Conservation (phyloP, 2,329 filamentous ascomycete genomes). For the Helicocarpus griseus region DNA sequence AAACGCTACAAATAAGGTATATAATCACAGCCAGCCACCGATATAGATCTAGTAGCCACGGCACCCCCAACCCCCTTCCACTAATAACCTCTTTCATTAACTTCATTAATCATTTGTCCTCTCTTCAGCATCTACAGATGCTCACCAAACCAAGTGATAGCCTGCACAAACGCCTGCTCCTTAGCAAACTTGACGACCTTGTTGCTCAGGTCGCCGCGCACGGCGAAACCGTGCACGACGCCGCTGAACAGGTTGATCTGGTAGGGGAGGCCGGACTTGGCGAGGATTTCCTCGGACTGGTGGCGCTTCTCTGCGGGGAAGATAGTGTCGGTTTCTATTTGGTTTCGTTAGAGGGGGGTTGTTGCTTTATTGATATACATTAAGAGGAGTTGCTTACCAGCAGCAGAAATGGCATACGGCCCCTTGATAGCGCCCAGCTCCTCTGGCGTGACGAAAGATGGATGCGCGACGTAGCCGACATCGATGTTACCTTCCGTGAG, state of each 20-base stretch:
- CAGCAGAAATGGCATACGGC: slow-evolving; percentile 57
- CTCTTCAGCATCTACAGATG: slow-evolving; percentile 6
- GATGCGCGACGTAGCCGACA: slow-evolving; percentile 66
- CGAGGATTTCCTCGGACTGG: slow-evolving; percentile 48
- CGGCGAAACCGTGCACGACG: slow-evolving; percentile 62
- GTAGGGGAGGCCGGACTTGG: slow-evolving; percentile 47
- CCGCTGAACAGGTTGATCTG: slow-evolving; percentile 64
- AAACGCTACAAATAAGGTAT: no score
- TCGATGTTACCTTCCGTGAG: slow-evolving; percentile 53
- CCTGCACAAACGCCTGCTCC: slow-evolving; percentile 67
- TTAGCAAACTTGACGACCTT: slow-evolving; percentile 54
- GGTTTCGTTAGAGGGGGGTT: not conserved
- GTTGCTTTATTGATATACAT: not conserved
- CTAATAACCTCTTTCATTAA: no score
- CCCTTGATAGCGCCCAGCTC: slow-evolving; percentile 58
- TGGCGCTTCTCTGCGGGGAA: slow-evolving; percentile 50
- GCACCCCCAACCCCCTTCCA: no score
- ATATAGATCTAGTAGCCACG: no score
- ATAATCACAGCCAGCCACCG: no score
- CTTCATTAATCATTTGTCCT: no score
- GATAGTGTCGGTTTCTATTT: slow-evolving; percentile 45
- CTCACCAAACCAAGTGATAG: slow-evolving; percentile 52
- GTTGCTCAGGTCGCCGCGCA: slow-evolving; percentile 51
- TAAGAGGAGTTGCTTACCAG: slow-evolving; percentile 24
- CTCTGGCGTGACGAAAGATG: slow-evolving; percentile 60